Evolutionary conservation across 2,329 filamentous ascomycete species (phyloP).

Genomic region (Stemphylium beticola): DNA sequence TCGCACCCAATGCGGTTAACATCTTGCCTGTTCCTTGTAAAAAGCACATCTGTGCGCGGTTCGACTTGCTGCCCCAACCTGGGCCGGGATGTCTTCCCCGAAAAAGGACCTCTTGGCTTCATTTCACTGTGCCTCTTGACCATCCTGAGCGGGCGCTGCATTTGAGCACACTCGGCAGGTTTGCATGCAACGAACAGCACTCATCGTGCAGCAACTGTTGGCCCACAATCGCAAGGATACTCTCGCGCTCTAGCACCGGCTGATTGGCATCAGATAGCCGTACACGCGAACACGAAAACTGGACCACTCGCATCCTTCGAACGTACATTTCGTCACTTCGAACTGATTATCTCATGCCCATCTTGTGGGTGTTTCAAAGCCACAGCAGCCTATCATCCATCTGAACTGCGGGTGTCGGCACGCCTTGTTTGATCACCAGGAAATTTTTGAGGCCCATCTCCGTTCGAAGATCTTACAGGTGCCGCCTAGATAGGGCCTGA

Average conservation of each 20-base stretch:
- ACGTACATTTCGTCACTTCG: neutral
- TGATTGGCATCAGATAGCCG: constrained; percentile 1
- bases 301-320: neutral
- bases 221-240: constrained; percentile 5
- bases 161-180: constrained; percentile 27
- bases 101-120: constrained; percentile 20
- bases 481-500: neutral
- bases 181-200: constrained; percentile 18
- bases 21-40: constrained; percentile 23
- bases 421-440: constrained; percentile 26
- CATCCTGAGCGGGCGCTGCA: constrained; percentile 16
- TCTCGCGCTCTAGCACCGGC: constrained; percentile 5
- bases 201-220: constrained; percentile 16
- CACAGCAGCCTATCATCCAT: constrained; percentile 1
- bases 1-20: constrained; percentile 24
- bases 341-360: neutral
- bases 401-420: constrained; percentile 12
- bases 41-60: constrained; percentile 14
- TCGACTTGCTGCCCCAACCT: constrained; percentile 20
- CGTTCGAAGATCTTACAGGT: constrained; percentile 9
- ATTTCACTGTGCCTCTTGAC: constrained; percentile 13
- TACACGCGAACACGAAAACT: neutral
- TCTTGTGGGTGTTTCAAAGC: constrained; percentile 9
- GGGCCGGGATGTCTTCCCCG: constrained; percentile 17
- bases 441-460: constrained; percentile 16